A percentile compares a stretch with the other conserved stretches of the same genome.
These are phyloP conservation scores for Coemansia sp. DNA, from an alignment of 192 early-diverging fungal species.

Conservation along the genomic window DNA sequence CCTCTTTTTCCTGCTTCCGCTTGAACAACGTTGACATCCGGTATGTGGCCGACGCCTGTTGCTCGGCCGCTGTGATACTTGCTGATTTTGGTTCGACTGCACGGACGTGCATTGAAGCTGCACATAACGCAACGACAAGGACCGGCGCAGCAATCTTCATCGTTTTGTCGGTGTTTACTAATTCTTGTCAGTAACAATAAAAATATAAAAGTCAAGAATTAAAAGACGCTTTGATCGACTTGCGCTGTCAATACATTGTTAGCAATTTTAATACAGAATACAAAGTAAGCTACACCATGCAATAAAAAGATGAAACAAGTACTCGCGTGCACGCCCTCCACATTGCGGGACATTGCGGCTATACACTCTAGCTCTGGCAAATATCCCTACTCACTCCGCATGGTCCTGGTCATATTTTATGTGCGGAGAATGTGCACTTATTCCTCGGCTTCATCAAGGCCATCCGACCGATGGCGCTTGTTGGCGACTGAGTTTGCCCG, in stretches of 20 bases:
- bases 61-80: background rate
- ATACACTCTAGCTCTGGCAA: background rate
- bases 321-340: background rate
- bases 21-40: slow-evolving; percentile 18
- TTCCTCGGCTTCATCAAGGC: background rate
- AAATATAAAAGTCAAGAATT: background rate
- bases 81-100: background rate
- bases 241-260: background rate
- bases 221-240: background rate
- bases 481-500: slow-evolving; percentile 8
- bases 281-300: background rate
- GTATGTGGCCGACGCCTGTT: background rate
- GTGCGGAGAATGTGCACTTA: background rate
- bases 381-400: background rate
- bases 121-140: slow-evolving; percentile 8
- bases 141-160: slow-evolving; percentile 12
- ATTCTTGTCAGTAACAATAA: background rate
- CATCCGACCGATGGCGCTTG: slow-evolving; percentile 28
- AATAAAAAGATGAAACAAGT: background rate
- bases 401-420: background rate
- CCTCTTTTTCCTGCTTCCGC: slow-evolving; percentile 27
- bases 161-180: background rate
- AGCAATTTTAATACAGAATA: background rate
- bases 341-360: background rate
- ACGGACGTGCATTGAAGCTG: background rate